Base-by-base conservation (phyloP, 352 stramenopile genomes). In the Phytophthora constricta region DNA sequence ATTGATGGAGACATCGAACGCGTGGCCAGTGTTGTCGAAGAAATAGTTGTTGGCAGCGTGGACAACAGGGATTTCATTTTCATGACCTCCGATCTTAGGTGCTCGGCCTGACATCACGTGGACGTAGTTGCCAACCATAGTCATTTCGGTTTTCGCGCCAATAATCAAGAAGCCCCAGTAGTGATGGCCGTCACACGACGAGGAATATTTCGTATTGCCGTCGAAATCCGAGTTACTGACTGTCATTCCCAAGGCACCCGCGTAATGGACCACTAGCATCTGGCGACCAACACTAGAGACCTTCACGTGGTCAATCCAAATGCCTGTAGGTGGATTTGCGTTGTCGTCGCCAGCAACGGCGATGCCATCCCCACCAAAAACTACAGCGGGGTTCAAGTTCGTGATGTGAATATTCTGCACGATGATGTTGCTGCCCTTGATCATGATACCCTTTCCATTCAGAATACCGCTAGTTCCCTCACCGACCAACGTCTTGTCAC, bases 331-430 rank as follows among this genome's bases (percentile, higher is more conserved):
- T 10, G 16, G 41, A 17, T 47, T 47, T 4, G 41, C 55, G n/a
- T 33, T 53, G 46, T 49, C 51, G 22, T 52, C 60, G 19, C 69
- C 69, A 28, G 46, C 41, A 8, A 68, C 52, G 20, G 42, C 43
- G 37, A 74, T 69, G 20, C 45, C 65, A 23, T 73, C 65, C 11
- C 65, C 65, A 23, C 65, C 65, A 60, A 60, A 73, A 13, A 84
- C 62, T 4, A 74, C 25, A 23, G 82, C 70, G 10, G 70, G 76
- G 64, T 85, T 85, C n/a, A 84, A 46, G 37, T 84, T 61, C 8
- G 65, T 80, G 56, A 84, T 72, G 63, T 84, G 63, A 46, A 84
- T 67, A 49, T 84, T 81, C 64, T 84, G 72, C 14, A 84, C 34
- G 20, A 84, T 84, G 43, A 84, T 62, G 52, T 80, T 84, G 58